Base-by-base conservation (phyloP, 768 basidiomycete genomes). In the Tylopilus subfusipes region DNA sequence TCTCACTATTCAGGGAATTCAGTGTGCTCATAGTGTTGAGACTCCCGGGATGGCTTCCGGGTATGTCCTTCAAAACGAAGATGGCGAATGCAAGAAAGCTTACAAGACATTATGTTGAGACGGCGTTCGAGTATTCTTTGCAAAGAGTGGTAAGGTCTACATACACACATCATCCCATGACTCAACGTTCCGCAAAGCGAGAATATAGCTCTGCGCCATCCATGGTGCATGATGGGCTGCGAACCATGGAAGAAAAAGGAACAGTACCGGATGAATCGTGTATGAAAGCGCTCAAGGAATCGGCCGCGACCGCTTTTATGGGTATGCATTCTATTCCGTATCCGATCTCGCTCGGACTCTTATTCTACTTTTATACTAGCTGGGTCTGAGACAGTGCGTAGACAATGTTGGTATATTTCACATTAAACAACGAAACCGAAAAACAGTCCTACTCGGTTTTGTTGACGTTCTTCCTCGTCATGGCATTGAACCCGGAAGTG, bases 1-100 rank as follows among this genome's bases (percentile, higher is more conserved):
- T 38, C n/a, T 5, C 43, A n/a, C 14, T 36, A n/a, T 7, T 14
- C 1, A 16, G 8, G 21, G 11, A 4, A 19, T 5, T n/a, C 1
- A 31, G 3, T 5, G 4, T 40, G 24, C 14, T n/a, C n/a, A n/a
- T n/a, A 61, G 60, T 61, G 13, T 16, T 59, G 9, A 48, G 51
- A 9, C 52, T 61, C 14, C 60, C 58, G 10, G 5, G 51, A n/a
- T n/a, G n/a, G n/a, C n/a, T n/a, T n/a, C n/a, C n/a, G n/a, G n/a
- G n/a, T n/a, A n/a, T n/a, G n/a, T 36, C 51, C 3, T 22, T 52
- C 12, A 52, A 36, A 5, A 21, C 1, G 43, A n/a, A 45, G 1
- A 48, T 56, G 52, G 50, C 27, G 3, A 22, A 5, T 10, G 46
- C 46, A 4, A 21, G 13, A 2, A 30, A 42, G 22, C 27, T 48